Evolutionary conservation across 75 land plant species (phyloP), one percentile per base, ranked within the genome.

Genomic region (Chamaecyparis obtusa): DNA sequence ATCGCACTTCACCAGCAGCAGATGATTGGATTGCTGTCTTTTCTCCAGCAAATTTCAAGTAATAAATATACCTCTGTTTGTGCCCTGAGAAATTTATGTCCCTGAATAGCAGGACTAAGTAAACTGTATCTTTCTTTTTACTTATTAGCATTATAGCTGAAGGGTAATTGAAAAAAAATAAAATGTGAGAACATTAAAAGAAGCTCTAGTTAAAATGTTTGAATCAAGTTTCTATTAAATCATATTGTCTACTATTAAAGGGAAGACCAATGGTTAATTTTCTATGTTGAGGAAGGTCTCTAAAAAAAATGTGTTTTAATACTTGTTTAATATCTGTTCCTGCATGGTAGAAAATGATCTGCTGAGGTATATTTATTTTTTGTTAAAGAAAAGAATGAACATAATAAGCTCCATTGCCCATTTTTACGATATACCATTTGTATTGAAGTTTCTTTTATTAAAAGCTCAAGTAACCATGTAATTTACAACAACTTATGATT

Each of bases 21-120:
- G 87, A 91, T 88, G 98, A 98, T 87, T 98, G 99, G 99, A 92
- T 98, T 82, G 99, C 97, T 14, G 96, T 95, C 32, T 96, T 96
- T 86, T 96, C 98, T 84, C 98, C 98, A 16, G 95, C 95, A n/a
- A 93, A 93, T 13, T 94, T 96, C 90, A 93, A 94, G 95, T 96
- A 93, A 30, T 48, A 67, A 37, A 41, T 9, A 8, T 64, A 79
- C 17, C 24, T 17, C 17, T 54, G 39, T 84, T 44, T 33, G 19
- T 27, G 21, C 3, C 30, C 30, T 55, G 21, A 0, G 27, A n/a
- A 48, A 27, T 67, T 87, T 39, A 83, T 56, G 4, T 85, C 43
- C 11, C 10, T 79, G 46, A 85, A 85, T n/a, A 19, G 2, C 9
- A 82, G 17, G 30, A 69, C 48, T 82, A 37, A 9, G 9, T 76